These are phyloP conservation scores for Coemansia sp. DNA, from an alignment of 192 early-diverging fungal genomes.

Conservation along the genomic window DNA sequence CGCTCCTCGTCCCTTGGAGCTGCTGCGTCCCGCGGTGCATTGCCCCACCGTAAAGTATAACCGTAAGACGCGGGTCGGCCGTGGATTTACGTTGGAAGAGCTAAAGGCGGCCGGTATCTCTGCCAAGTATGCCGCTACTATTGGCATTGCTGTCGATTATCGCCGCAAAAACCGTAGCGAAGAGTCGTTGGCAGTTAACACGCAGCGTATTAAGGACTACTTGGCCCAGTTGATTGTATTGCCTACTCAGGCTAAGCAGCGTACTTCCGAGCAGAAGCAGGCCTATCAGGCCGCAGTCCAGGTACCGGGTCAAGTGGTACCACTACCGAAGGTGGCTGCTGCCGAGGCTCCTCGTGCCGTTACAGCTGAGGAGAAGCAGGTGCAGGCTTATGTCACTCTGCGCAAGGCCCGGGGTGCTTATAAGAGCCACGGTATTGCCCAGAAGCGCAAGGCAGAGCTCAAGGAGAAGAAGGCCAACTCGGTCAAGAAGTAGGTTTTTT, in stretches of 20 bases:
- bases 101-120: conserved; percentile 93
- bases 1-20: conserved; percentile 94
- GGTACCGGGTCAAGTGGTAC: conserved; percentile 38
- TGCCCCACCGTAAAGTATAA: conserved; percentile 98
- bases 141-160: conserved; percentile 97
- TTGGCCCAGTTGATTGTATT: conserved; percentile 93
- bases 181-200: conserved; percentile 91
- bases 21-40: conserved; percentile 93
- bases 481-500: conserved; percentile 52
- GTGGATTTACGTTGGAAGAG: conserved; percentile 98
- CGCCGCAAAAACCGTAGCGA: conserved; percentile 93
- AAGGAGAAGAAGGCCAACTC: conserved; percentile 51
- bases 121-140: conserved; percentile 88
- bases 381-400: conserved; percentile 46
- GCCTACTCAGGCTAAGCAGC: conserved; percentile 89
- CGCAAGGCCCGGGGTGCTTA: conserved; percentile 48
- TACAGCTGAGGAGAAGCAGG: conserved; percentile 59
- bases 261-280: conserved; percentile 54
- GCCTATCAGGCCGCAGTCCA: conserved; percentile 52
- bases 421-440: conserved; percentile 45
- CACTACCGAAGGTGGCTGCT: conserved; percentile 19
- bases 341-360: conserved; percentile 54
- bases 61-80: conserved; percentile 91
- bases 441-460: conserved; percentile 36
- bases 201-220: conserved; percentile 92